These are phyloP conservation scores for Miscanthus sacchariflorus DNA, from an alignment of 202 grass and related monocot genomes.

Conservation along the genomic window DNA sequence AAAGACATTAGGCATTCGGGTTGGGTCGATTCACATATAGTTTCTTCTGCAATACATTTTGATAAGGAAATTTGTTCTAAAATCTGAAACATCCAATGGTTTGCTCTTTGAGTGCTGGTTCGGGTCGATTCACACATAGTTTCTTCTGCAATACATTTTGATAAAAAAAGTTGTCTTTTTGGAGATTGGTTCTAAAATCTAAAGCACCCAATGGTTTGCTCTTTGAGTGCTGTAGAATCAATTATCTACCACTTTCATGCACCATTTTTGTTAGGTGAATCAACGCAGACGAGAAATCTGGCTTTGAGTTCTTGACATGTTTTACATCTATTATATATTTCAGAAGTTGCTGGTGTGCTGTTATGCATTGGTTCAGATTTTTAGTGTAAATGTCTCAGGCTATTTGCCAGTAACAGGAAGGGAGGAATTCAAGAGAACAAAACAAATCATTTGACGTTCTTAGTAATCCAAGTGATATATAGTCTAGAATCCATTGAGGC, in stretches of 20 bases:
- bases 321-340: background rate
- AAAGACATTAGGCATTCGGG: background rate
- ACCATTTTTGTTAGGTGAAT: background rate
- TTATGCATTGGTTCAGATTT: slow-evolving; percentile 29
- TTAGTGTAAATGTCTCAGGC: background rate
- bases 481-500: background rate
- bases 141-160: background rate
- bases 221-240: slow-evolving; percentile 10
- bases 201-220: background rate
- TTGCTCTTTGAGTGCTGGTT: background rate
- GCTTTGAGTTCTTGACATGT: background rate
- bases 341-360: background rate
- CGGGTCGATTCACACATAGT: no score
- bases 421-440: background rate
- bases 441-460: background rate
- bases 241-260: background rate
- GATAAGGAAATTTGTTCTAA: background rate
- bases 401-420: background rate
- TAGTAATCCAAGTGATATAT: slow-evolving; percentile 15
- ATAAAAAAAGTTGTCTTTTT: background rate
- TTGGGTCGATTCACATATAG: slow-evolving; percentile 15
- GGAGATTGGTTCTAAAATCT: background rate
- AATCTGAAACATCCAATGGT: background rate
- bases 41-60: background rate
- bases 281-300: background rate